Conservation (phyloP, 73 alveolate genomes). For the Paramecium primaurelia region DNA sequence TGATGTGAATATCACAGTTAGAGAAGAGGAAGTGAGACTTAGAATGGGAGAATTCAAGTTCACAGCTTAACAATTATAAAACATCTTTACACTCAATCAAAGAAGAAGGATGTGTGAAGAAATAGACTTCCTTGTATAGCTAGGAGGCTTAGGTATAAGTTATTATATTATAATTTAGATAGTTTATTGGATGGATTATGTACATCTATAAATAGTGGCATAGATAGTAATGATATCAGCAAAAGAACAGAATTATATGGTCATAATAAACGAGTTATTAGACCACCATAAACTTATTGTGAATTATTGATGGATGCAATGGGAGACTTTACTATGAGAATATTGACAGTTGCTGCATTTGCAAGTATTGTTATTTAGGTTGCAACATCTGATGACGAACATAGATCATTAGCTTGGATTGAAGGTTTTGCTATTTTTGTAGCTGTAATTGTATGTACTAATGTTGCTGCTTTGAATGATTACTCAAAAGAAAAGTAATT, state of each 20-base stretch:
- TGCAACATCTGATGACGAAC: slow-evolving; percentile 75
- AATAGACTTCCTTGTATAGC: neutral
- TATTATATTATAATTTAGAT: neutral
- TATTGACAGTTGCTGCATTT: slow-evolving; percentile 90
- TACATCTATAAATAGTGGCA: neutral
- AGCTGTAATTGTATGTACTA: slow-evolving; percentile 87
- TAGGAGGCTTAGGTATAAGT: slow-evolving; percentile 1
- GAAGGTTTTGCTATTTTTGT: slow-evolving; percentile 94
- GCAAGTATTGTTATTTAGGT: slow-evolving; percentile 90
- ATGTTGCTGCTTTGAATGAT: slow-evolving; percentile 92
- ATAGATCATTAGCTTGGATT: slow-evolving; percentile 79
- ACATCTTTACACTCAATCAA: neutral
- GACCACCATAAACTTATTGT: slow-evolving; percentile 49
- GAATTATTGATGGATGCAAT: slow-evolving; percentile 80
- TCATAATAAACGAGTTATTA: slow-evolving; percentile 44
- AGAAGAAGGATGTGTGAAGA: slow-evolving; percentile 18
- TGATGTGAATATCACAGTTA: neutral
- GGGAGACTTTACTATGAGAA: slow-evolving; percentile 92
- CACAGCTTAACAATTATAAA: neutral
- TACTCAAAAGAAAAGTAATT: slow-evolving; percentile 80
- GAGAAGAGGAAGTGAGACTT: neutral
- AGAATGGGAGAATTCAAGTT: neutral
- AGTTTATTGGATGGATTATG: slow-evolving; percentile 6
- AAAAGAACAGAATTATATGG: slow-evolving; percentile 52
- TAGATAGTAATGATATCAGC: neutral